Percentiles rank a stretch among this genome's conserved stretches.
Evolutionary conservation across 768 basidiomycete species (phyloP).

Genomic region (Roridomyces roridus): DNA sequence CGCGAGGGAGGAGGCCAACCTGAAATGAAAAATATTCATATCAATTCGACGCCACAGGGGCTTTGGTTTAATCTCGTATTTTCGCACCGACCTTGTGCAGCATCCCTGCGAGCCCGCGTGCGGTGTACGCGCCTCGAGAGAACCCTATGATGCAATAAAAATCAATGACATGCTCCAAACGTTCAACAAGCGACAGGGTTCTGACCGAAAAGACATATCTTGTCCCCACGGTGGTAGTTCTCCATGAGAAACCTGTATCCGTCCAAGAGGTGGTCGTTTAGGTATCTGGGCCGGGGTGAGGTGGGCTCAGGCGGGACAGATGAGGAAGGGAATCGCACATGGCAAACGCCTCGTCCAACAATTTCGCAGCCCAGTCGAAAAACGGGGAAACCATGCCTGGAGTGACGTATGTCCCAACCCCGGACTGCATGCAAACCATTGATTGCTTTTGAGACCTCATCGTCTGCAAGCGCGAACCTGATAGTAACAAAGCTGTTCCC

Average conservation of each 20-base stretch:
- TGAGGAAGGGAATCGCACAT: slow-evolving; percentile 52
- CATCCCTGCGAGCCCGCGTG: slow-evolving; percentile 77
- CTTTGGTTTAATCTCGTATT: not conserved
- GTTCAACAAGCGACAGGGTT: slow-evolving; percentile 1
- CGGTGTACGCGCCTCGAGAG: slow-evolving; percentile 72
- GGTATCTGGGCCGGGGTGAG: slow-evolving; percentile 57
- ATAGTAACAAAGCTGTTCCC: slow-evolving; percentile 70
- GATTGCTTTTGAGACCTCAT: not conserved
- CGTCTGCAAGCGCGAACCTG: slow-evolving; percentile 50
- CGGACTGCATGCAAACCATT: slow-evolving; percentile 38
- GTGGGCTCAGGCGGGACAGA: not conserved
- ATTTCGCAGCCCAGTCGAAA: slow-evolving; percentile 61
- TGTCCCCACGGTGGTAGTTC: slow-evolving; percentile 76
- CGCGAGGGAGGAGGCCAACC: slow-evolving; percentile 74
- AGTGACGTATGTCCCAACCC: slow-evolving; percentile 57
- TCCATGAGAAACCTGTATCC: slow-evolving; percentile 81
- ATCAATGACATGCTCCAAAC: slow-evolving; percentile 2
- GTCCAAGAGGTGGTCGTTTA: slow-evolving; percentile 73
- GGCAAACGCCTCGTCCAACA: slow-evolving; percentile 73
- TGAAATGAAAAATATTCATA: slow-evolving; percentile 31
- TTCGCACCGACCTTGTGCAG: slow-evolving; percentile 79
- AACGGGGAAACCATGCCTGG: slow-evolving; percentile 73
- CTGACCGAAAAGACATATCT: slow-evolving; percentile 77
- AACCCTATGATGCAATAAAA: slow-evolving; percentile 56
- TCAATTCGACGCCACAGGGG: not conserved